Evolutionary conservation across 495 filamentous ascomycete species (phyloP).

Genomic region (Neurospora tetraspora): DNA sequence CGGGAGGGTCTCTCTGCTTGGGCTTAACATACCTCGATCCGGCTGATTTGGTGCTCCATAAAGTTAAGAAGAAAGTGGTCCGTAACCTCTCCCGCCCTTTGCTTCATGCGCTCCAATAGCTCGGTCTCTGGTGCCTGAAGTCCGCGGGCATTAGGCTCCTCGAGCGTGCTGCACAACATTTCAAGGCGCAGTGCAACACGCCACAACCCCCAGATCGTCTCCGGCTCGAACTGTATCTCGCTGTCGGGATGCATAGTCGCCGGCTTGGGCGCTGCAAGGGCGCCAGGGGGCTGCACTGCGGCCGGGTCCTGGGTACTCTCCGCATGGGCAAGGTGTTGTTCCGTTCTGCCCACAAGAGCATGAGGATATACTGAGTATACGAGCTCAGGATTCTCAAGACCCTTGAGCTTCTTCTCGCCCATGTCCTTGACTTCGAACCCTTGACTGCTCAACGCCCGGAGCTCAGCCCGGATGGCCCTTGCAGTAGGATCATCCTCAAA

Average conservation of each 20-base stretch:
- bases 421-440: conserved; percentile 96
- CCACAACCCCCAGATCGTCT: conserved; percentile 85
- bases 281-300: conserved; percentile 9
- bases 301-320: conserved; percentile 15
- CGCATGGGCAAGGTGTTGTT: conserved; percentile 48
- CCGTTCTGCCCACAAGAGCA: conserved; percentile 67
- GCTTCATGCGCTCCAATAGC: conserved; percentile 73
- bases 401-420: conserved; percentile 87
- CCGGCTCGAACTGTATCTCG: conserved; percentile 62
- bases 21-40: conserved; percentile 70
- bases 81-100: conserved; percentile 73
- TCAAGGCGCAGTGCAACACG: conserved; percentile 80
- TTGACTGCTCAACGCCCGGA: conserved; percentile 77
- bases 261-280: conserved; percentile 33
- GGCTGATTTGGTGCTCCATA: conserved; percentile 85
- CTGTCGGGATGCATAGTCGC: conserved; percentile 35
- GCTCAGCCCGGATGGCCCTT: conserved; percentile 71
- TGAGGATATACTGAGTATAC: conserved; percentile 92
- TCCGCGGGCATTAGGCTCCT: conserved; percentile 46
- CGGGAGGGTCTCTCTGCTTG: not conserved
- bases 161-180: conserved; percentile 79
- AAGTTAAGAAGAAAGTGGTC: conserved; percentile 78
- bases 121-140: conserved; percentile 69
- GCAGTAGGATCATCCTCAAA: conserved; percentile 61
- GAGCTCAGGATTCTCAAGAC: conserved; percentile 92